Conservation (phyloP, 345 rosid species). For the Populus euphratica region DNA sequence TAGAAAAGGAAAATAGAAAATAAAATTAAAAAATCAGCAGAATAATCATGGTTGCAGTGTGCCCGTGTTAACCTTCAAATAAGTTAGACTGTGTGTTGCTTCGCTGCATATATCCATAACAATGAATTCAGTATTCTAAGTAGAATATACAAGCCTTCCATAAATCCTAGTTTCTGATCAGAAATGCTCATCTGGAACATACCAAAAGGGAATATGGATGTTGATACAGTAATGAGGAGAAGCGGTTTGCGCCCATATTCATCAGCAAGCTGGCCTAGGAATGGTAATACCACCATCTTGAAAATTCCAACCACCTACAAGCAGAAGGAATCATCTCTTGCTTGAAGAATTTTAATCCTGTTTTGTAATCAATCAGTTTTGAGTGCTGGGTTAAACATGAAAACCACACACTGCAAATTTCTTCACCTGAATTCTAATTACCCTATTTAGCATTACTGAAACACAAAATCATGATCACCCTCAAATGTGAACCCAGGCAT, state of each 20-base stretch:
- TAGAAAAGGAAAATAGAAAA: background rate
- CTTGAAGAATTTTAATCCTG: background rate
- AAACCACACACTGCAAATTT: background rate
- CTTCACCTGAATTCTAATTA: background rate
- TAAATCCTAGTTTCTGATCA: background rate
- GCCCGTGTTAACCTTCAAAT: background rate
- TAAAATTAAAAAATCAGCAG: background rate
- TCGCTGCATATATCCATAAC: background rate
- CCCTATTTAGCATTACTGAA: background rate
- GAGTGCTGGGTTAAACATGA: background rate
- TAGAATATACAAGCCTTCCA: background rate
- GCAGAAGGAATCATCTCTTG: background rate
- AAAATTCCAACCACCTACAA: conserved; percentile 52
- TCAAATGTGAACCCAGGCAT: background rate
- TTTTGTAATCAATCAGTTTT: background rate
- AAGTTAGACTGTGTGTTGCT: background rate
- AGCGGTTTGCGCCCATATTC: conserved; percentile 55
- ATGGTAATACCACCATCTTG: conserved; percentile 53
- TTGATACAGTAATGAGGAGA: conserved; percentile 43
- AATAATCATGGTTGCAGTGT: background rate
- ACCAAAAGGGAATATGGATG: conserved; percentile 52
- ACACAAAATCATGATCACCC: background rate
- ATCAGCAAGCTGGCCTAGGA: conserved; percentile 58
- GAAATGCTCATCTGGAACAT: conserved; percentile 7
- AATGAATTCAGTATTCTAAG: background rate